Evolutionary conservation across 768 basidiomycete genomes (phyloP).

Genomic region (Macrolepiota fuliginosa): DNA sequence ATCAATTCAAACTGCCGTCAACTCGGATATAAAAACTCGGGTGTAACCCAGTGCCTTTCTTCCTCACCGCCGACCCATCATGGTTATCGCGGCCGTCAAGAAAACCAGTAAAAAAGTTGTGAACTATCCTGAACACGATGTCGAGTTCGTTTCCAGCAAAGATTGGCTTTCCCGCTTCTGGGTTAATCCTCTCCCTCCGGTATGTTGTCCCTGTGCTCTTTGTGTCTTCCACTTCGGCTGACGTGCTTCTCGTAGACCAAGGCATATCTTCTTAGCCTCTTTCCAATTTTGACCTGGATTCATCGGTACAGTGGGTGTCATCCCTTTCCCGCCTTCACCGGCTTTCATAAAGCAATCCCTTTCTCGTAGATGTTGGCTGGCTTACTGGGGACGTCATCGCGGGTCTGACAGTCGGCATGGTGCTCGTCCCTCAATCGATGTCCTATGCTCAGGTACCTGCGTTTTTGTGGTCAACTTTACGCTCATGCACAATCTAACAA

Average conservation of each 20-base stretch:
- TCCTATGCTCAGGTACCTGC: conserved; percentile 71
- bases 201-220: conserved; percentile 34
- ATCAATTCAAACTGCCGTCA: background rate
- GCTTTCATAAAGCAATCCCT: background rate
- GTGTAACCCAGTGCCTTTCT: background rate
- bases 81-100: conserved; percentile 32
- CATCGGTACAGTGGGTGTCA: conserved; percentile 72
- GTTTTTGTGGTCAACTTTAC: background rate
- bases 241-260: conserved; percentile 38
- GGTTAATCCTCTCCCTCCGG: conserved; percentile 46
- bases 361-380: conserved; percentile 66
- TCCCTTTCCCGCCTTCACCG: background rate
- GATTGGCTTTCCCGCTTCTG: conserved; percentile 48
- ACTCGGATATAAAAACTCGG: background rate
- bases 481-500: background rate
- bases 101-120: conserved; percentile 56
- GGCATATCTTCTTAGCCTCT: conserved; percentile 68
- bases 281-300: conserved; percentile 87
- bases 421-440: conserved; percentile 93
- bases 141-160: conserved; percentile 56
- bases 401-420: conserved; percentile 91
- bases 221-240: background rate
- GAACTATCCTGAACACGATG: conserved; percentile 55
- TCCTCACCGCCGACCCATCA: conserved; percentile 9
- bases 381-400: conserved; percentile 84